These are phyloP conservation scores for Nitzschia putrida DNA, from an alignment of 108 stramenopile genomes.

Conservation along the genomic window DNA sequence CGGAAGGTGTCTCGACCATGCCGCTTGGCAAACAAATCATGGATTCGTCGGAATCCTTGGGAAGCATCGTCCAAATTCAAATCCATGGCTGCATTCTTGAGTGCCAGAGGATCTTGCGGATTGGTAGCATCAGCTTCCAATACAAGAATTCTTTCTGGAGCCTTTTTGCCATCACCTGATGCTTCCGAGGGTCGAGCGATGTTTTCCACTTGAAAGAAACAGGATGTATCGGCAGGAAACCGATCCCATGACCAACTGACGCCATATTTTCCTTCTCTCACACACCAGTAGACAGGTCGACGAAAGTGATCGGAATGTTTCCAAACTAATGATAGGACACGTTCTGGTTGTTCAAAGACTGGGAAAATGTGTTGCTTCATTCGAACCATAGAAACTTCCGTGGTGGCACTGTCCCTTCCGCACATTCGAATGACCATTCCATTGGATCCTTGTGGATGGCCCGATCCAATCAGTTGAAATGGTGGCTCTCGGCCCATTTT, in stretches of 20 bases:
- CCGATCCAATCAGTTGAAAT: neutral
- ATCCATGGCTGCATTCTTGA: slow-evolving; percentile 15
- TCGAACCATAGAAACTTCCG: slow-evolving; percentile 12
- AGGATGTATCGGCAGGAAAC: slow-evolving; percentile 11
- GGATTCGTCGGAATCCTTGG: slow-evolving; percentile 28
- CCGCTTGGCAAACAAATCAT: neutral
- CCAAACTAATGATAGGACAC: slow-evolving; percentile 22
- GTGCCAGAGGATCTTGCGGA: slow-evolving; percentile 27
- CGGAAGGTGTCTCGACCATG: slow-evolving; percentile 15
- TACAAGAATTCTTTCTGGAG: slow-evolving; percentile 3
- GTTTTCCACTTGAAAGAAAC: neutral
- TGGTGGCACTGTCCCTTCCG: slow-evolving; percentile 11
- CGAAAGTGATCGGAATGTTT: slow-evolving; percentile 8
- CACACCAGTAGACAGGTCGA: slow-evolving; percentile 20
- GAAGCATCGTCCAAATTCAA: slow-evolving; percentile 36
- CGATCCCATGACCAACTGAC: slow-evolving; percentile 16
- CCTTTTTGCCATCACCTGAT: neutral
- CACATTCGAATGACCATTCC: slow-evolving; percentile 23
- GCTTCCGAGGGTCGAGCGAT: neutral
- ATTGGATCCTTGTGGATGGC: neutral
- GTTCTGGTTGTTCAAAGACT: slow-evolving; percentile 20
- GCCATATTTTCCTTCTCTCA: slow-evolving; percentile 15
- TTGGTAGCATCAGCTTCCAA: slow-evolving; percentile 33
- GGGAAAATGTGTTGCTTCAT: slow-evolving; percentile 16
- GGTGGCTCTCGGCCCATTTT: slow-evolving; percentile 26